Base-by-base conservation (phyloP, 768 basidiomycete species). In the Cystoderma amianthinum region DNA sequence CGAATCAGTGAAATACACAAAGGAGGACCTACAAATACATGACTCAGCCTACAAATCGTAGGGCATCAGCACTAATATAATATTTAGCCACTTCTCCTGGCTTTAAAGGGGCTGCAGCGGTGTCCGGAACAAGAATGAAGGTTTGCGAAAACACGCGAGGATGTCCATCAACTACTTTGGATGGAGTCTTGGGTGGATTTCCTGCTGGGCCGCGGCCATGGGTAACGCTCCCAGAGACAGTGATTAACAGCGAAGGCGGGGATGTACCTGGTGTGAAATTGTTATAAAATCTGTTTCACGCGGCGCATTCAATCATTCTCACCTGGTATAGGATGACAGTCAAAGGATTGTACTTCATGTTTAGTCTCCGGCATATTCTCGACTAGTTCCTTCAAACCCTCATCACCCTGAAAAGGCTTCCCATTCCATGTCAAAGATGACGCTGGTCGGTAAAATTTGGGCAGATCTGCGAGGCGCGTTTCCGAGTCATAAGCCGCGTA, bases 251-350 rank as follows among this genome's bases (percentile, higher is more conserved):
- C 7, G 84, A 85, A 11, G 90, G 86, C 1, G 89, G 89, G 36
- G 80, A 77, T 15, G 75, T 80, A 38, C 85, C 87, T 89, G 49
- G 41, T n/a, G 25, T 46, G 36, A n/a, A n/a, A n/a, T n/a, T n/a
- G n/a, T n/a, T n/a, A n/a, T n/a, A n/a, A n/a, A n/a, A 21, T 13
- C 11, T 23, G 11, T 33, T n/a, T n/a, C n/a, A n/a, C n/a, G n/a
- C n/a, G n/a, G n/a, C n/a, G n/a, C n/a, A n/a, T n/a, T n/a, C n/a
- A n/a, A n/a, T n/a, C n/a, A n/a, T 35, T 54, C 61, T 41, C 42
- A 85, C 89, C 86, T 61, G 87, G 85, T 44, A 92, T 88, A 24
- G 90, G 85, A 58, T 92, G 89, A 51, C 90, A 92, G 56, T 92
- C 90, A 48, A 88, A 89, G 13, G 85, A 88, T 57, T 87, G 83